Evolutionary conservation across 176 grass and related monocot genomes (phyloP).

Genomic region (Oryza punctata): DNA sequence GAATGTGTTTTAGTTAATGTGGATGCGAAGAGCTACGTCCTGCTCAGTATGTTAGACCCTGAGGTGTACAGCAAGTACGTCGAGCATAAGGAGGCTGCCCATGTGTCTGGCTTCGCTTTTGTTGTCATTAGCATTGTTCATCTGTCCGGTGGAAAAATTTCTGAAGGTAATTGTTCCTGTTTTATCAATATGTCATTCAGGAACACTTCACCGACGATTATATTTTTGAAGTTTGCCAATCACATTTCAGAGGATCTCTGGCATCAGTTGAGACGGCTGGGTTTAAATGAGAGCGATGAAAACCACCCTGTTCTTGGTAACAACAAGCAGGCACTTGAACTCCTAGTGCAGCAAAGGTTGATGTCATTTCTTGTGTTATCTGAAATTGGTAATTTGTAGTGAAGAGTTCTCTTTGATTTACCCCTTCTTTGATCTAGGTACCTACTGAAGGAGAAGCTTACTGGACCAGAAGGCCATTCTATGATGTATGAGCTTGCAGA

Average conservation of each 20-base stretch:
- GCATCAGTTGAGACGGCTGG: conserved; percentile 77
- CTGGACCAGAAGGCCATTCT: conserved; percentile 72
- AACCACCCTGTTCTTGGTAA: conserved; percentile 62
- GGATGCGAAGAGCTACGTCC: conserved; percentile 77
- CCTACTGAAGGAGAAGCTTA: conserved; percentile 83
- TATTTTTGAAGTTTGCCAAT: not conserved
- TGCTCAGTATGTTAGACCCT: conserved; percentile 62
- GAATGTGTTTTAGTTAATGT: conserved; percentile 36
- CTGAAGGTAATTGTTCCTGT: conserved; percentile 55
- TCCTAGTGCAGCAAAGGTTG: conserved; percentile 86
- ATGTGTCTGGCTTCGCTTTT: conserved; percentile 74
- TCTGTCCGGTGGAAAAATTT: conserved; percentile 66
- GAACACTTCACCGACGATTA: not conserved
- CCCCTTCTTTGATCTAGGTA: conserved; percentile 52
- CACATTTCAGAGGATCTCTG: conserved; percentile 73
- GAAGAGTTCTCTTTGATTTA: conserved; percentile 6
- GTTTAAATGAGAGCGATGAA: conserved; percentile 68
- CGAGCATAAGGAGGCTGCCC: conserved; percentile 59
- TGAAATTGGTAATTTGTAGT: not conserved
- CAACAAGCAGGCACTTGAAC: conserved; percentile 78
- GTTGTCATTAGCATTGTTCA: conserved; percentile 70
- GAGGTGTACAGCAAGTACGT: conserved; percentile 64
- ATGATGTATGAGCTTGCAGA: conserved; percentile 87
- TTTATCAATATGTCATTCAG: not conserved
- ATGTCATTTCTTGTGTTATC: not conserved